Base-by-base conservation (phyloP, 2,329 filamentous ascomycete genomes). In the Trichoderma oligosporum region DNA sequence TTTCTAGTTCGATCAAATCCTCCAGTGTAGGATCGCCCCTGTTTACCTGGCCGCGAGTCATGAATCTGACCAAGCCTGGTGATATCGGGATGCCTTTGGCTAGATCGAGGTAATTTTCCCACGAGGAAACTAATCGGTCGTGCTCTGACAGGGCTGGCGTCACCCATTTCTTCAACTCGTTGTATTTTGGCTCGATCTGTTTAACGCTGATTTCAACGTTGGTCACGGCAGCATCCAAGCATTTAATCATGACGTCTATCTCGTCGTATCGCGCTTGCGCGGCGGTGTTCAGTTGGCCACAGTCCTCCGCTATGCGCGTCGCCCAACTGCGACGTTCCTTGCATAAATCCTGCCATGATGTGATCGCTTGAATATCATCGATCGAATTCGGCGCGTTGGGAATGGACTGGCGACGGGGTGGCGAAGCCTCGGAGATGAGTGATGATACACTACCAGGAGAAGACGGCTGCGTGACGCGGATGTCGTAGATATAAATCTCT, bases 401-500 rank as follows among this genome's bases (percentile, higher is more conserved):
- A 41, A 82, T 73, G 54, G 78, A 76, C 78, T 73, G 87, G 63
- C 75, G 79, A 59, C 76, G 78, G 33, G 80, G 82, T 31, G 77
- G 67, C 44, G 81, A 76, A 60, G 77, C 65, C 57, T 84, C 79
- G 65, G 74, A 73, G 60, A 78, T 69, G 54, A 78, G 70, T 16
- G 73, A 73, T 16, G 76, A 71, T 6, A 76, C 67, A 45, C 73
- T 70, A 35, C 72, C 73, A 7, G 79, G 66, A 51, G 81, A 76
- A 47, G 79, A 74, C 49, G 83, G 72, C 62, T 86, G 80, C 62
- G 87, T 84, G 65, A 87, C 84, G 64, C 86, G 85, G 61, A 91
- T 88, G 72, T 97, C 91, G 73, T 96, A 99, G 52, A 97, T 84
- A 70, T 89, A 97, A 57, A 99, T 85, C 70, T 97, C 91, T 63